A percentile compares a stretch with the other conserved stretches of the same genome.
phyloP scores from a whole-genome alignment of 1,284 basidiomycete genomes.

The Bothia castanella region DNA sequence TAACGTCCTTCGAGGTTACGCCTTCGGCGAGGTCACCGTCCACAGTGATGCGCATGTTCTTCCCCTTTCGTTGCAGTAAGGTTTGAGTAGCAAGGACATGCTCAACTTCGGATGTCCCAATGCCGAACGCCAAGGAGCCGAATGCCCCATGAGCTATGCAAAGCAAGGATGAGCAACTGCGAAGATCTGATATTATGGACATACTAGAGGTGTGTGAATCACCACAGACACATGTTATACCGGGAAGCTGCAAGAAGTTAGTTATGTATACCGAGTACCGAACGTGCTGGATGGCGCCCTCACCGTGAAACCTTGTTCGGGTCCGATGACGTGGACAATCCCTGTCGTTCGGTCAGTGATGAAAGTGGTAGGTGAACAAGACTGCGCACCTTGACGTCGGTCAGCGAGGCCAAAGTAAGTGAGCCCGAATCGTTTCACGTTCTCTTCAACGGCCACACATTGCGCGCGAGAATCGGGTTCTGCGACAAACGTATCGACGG shows the following conservation, averaged over 20 bases:
- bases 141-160: conserved; percentile 87
- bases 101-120: conserved; percentile 95
- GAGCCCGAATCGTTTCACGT: conserved; percentile 92
- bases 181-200: conserved; percentile 26
- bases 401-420: conserved; percentile 95
- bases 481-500: conserved; percentile 73
- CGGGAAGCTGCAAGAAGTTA: conserved; percentile 64
- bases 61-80: conserved; percentile 85
- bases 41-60: conserved; percentile 94
- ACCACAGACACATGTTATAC: conserved; percentile 94
- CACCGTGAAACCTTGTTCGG: conserved; percentile 94
- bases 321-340: conserved; percentile 95
- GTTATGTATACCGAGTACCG: background rate
- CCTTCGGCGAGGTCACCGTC: conserved; percentile 85
- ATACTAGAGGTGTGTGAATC: conserved; percentile 91
- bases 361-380: background rate
- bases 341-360: conserved; percentile 43
- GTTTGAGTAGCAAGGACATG: conserved; percentile 97
- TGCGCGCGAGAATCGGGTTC: conserved; percentile 93
- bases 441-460: conserved; percentile 86
- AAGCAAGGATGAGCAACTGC: conserved; percentile 3
- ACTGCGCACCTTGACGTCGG: conserved; percentile 70
- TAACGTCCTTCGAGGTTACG: conserved; percentile 92
- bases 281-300: conserved; percentile 25
- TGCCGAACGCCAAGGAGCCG: conserved; percentile 93